phyloP scores from a whole-genome alignment of 179 eudicot species.

The Silene noctiflora region DNA sequence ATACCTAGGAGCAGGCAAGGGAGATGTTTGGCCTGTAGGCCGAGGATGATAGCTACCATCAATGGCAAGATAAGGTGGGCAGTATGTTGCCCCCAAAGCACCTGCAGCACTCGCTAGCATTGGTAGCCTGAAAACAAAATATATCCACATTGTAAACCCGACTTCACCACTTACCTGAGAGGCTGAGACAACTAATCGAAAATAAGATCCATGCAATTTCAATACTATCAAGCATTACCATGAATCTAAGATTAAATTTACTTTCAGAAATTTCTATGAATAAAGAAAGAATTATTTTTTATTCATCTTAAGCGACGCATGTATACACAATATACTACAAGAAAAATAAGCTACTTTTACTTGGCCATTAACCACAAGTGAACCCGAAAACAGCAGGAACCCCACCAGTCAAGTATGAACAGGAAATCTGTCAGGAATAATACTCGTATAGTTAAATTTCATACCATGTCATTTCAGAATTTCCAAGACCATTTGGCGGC shows the following conservation, averaged over 20 bases:
- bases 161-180: background rate
- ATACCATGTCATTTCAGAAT: conserved; percentile 95
- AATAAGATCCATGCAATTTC: background rate
- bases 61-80: conserved; percentile 72
- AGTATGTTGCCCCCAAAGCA: conserved; percentile 59
- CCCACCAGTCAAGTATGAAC: background rate
- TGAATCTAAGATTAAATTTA: background rate
- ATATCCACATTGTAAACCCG: background rate
- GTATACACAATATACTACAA: background rate
- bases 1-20: conserved; percentile 61
- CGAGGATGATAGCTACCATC: conserved; percentile 70
- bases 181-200: background rate
- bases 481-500: conserved; percentile 75
- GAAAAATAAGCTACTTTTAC: background rate
- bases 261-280: background rate
- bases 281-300: background rate
- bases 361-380: background rate
- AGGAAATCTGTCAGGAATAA: background rate
- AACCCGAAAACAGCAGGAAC: background rate
- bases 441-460: background rate
- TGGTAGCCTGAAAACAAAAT: conserved; percentile 61
- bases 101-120: conserved; percentile 95
- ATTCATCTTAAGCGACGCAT: background rate
- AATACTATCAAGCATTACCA: background rate
- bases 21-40: conserved; percentile 70